Evolutionary conservation across 1,284 basidiomycete species (phyloP), one percentile per base, ranked within the genome.

Genomic region (Cutaneotrichosporon cutaneum): DNA sequence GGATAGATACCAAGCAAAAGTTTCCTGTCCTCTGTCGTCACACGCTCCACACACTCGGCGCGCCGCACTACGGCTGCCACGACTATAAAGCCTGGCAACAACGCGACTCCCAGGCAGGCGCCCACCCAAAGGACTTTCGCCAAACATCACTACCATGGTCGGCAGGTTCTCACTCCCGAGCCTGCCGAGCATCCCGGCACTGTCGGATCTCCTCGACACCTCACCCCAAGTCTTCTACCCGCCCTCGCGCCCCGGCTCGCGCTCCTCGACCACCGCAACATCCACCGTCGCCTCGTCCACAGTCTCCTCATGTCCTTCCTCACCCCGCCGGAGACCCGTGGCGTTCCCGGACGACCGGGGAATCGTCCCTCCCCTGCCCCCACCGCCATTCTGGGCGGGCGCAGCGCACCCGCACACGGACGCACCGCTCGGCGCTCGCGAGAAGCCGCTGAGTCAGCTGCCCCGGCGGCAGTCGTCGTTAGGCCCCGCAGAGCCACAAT

Each of bases 161-260:
- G 62, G 58, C 54, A 52, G 62, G 62, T 60, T 63, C 54, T 50
- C 42, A 5, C 62, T 63, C n/a, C 58, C 62, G 51, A 63, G 58
- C 54, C 58, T 63, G 58, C 62, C 62, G 39, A 60, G 58, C 58
- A 26, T 63, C 30, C 59, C 59, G 10, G 27, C 32, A 4, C 48
- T 58, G 18, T 27, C 54, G 10, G 58, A 51, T 22, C 35, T 63
- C 14, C 44, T 54, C 18, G 62, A 63, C 55, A 60, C 62, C 9
- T 63, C 62, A 10, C 62, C 62, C 3, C 62, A 47, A 5, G 62
- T 63, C 44, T 63, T 63, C 52, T 63, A 63, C 36, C 62, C 61
- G 10, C 56, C 62, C 11, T 54, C 58, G 3, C 62, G 62, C 22
- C 62, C 62, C 10, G 27, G 51, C 26, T 63, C 62, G 2, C 54